These are phyloP conservation scores for Saccharomycopsis sp. DNA, from an alignment of 805 yeast species.

Conservation along the genomic window DNA sequence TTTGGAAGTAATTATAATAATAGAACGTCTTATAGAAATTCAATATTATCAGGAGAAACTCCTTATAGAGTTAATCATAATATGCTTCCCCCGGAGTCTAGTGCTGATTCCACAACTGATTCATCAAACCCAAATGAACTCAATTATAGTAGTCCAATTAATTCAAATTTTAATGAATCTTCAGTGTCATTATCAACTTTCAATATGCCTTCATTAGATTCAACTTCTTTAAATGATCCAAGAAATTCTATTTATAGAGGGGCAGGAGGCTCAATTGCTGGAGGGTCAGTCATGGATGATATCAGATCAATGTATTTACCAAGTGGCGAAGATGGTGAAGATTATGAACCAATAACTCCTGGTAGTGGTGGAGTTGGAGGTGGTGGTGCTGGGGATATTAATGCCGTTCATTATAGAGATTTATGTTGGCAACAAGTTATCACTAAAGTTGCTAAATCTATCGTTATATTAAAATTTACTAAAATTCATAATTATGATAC, in stretches of 20 bases:
- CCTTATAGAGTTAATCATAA: conserved; percentile 9
- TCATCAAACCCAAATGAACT: conserved; percentile 15
- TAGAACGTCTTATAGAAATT: conserved; percentile 2
- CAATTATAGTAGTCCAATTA: conserved; percentile 20
- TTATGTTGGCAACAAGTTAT: conserved; percentile 22
- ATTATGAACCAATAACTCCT: conserved; percentile 21
- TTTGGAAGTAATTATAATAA: background rate
- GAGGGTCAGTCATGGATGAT: conserved; percentile 21
- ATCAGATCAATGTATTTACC: conserved; percentile 19
- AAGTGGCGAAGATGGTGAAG: conserved; percentile 20
- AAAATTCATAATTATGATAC: conserved; percentile 22
- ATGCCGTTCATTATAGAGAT: conserved; percentile 22
- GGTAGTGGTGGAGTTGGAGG: too few species aligned
- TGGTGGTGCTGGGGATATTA: conserved; percentile 22
- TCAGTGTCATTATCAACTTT: conserved; percentile 20
- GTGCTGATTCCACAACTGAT: conserved; percentile 13
- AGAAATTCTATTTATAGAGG: conserved; percentile 19
- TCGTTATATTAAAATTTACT: conserved; percentile 21
- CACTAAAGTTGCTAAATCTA: conserved; percentile 21
- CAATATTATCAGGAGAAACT: background rate
- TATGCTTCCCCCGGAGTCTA: conserved; percentile 10
- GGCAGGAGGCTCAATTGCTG: conserved; percentile 21
- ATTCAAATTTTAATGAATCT: conserved; percentile 21
- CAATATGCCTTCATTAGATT: conserved; percentile 22
- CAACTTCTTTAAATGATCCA: conserved; percentile 20